These are phyloP conservation scores for Hyphodiscus hymeniophilus DNA, from an alignment of 495 filamentous ascomycete species.

Conservation along the genomic window DNA sequence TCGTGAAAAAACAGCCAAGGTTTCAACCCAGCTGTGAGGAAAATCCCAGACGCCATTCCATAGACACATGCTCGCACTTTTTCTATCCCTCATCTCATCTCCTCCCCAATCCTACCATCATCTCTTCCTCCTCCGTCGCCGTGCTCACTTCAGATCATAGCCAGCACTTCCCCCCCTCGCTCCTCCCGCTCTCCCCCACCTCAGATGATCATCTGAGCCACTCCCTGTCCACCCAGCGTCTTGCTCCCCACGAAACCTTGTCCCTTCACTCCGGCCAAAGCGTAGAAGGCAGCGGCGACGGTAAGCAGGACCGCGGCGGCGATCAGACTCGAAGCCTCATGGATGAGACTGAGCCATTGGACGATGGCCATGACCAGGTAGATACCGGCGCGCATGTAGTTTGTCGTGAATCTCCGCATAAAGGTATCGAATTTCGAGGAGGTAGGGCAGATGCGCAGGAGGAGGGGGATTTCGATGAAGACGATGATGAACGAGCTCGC, in stretches of 20 bases:
- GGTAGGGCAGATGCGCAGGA: constrained; percentile 96
- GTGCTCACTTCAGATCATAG: background rate
- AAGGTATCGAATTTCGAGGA: constrained; percentile 80
- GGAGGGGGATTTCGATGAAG: constrained; percentile 94
- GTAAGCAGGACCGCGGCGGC: constrained; percentile 78
- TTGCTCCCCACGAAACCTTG: constrained; percentile 96
- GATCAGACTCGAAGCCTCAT: constrained; percentile 60
- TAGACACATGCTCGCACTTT: constrained; percentile 14
- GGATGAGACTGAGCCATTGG: constrained; percentile 71
- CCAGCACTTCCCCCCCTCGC: background rate
- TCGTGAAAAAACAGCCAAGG: constrained; percentile 11
- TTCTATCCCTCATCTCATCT: background rate
- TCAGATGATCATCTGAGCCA: constrained; percentile 98
- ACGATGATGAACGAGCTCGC: constrained; percentile 76
- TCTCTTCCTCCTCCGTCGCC: background rate
- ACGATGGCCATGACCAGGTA: constrained; percentile 73
- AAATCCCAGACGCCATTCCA: constrained; percentile 14
- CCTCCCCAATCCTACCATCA: background rate
- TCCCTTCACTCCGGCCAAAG: constrained; percentile 74
- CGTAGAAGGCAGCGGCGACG: constrained; percentile 73
- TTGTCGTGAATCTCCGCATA: constrained; percentile 87
- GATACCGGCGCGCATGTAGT: constrained; percentile 93
- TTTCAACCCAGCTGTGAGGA: constrained; percentile 12
- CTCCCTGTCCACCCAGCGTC: constrained; percentile 87
- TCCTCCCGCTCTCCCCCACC: background rate